Base-by-base conservation (phyloP, 257 asterid species). In the Jasminum sambac region DNA sequence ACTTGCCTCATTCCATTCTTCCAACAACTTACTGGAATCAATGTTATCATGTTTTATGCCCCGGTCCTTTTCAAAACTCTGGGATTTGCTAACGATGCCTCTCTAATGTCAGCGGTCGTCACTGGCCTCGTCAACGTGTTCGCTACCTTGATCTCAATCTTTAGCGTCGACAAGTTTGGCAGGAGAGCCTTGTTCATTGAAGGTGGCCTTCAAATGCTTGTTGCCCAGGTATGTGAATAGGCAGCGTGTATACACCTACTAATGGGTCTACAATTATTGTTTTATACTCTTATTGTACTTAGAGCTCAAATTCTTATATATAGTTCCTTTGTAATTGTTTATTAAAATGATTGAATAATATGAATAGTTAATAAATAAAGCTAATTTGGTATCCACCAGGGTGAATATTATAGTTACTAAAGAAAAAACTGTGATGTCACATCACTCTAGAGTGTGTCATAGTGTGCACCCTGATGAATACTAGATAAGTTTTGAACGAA, bases 31-130 rank as follows among this genome's bases (percentile, higher is more conserved):
- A 87, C 93, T 0, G 90, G 90, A 4, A 87, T 87, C 66, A 87
- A 87, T 67, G 87, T 81, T 10, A 83, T 85, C 44, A 84, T 85
- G 83, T 87, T 87, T 68, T 87, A 87, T 64, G 93, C 93, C 12
- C 93, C 93, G 0, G 90, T 87, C 1, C 83, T 87, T 13, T 87
- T 85, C 78, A 84, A 85, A 77, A 87, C 88, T 21, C 60, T 85
- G 8, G 90, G 90, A 1, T 87, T 84, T n/a, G 88, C 87, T 0
- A 73, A 78, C 10, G 76, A 76, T 2, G 90, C 89, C 0, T 10
- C 92, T 1, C 78, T 87, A 8, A 79, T 84, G 81, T 77, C 87
- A 3, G 84, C 92, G 0, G 90, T 84, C 4, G 78, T 87, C 38
- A 48, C 85, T 2, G 88, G 90, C 10, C 60, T 80, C 0, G 85